Base-by-base conservation (phyloP, 2,329 filamentous ascomycete species). In the Helotiales sp. region DNA sequence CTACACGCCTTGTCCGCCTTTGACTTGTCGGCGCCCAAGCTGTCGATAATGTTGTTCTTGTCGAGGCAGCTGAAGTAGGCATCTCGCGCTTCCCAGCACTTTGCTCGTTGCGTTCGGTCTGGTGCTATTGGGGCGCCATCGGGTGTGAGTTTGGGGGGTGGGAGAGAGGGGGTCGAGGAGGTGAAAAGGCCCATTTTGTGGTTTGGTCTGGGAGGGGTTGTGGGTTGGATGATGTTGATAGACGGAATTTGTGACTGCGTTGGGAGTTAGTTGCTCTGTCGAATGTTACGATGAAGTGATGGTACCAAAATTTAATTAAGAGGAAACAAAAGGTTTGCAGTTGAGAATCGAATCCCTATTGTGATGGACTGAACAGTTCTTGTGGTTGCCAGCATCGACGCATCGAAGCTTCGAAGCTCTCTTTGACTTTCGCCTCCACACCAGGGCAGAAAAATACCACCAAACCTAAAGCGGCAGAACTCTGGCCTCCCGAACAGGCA, bases 11-110 rank as follows among this genome's bases (percentile, higher is more conserved):
- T 84, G 69, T 81, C 80, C 64, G 83, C 85, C 65, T 85, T 85
- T 64, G 82, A 81, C 76, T 83, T 86, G 67, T 83, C 82, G 75
- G 81, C 84, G 15, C 52, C 52, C 67, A 93, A 83, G 61, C 87
- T 86, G 80, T 99, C 94, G 71, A 97, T 79, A 73, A 99, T 95
- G 76, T 85, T 82, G 82, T 93, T 85, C 72, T 86, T 86, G 80
- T 98, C 93, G 54, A 99, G 86, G 77, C 96, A 99, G 72, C 84
- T 82, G 80, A 97, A 98, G 85, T 96, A 98, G 70, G 82, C 81
- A 81, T 99, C 96, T 73, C 96, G 89, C 55, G 91, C 89, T 75
- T 93, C 91, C 91, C 95, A 99, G 87, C 96, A 99, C 76, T 87
- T 84, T 75, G 89, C 85, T 76, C 96, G 90, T 79, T 94, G 92